Base-by-base conservation (phyloP, 305 asterid species). In the Fraxinus paxiana region DNA sequence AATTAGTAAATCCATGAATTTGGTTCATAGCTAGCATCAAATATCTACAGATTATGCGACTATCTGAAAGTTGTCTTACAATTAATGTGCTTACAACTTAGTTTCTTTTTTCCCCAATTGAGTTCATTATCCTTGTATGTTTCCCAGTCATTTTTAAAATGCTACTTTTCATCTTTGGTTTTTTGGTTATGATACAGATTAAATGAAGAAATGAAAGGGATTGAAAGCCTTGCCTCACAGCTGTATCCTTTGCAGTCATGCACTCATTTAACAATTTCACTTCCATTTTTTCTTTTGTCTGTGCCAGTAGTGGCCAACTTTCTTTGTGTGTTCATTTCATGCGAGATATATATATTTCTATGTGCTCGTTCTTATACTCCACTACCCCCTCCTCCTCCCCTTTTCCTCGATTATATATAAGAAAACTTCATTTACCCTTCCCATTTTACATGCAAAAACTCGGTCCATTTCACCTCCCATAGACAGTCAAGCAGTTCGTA, bases 151-250 rank as follows among this genome's bases (percentile, higher is more conserved):
- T 28, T 69, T 38, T 41, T 4, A 26, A 10, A 28, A 26, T 67
- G 10, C 38, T 67, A 24, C 70, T 69, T 33, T 28, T 82, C 71
- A 41, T 48, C 37, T 12, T 26, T 83, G 34, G 73, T 59, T 61
- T 76, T 79, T 61, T 75, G 77, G n/a, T 31, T 75, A 70, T 78
- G 6, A 82, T 87, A 91, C 97, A 96, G 98, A 87, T 85, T 96
- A 78, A 96, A 94, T 73, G 97, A 96, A 85, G 99, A 94, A 88
- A 92, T 96, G 94, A 94, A 90, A 83, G 97, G 94, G 77, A 78
- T 94, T 86, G 97, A 89, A 37, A 88, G 84, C 77, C 98, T 96
- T 46, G 92, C 97, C 22, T 37, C 90, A 9, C 92, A 88, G 76
- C 80, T 96, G 99, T 96, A 94, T 96, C 99, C 99, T 92, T 72